Evolutionary conservation across 805 yeast species (phyloP).

Genomic region (Cyberlindnera japonica): DNA sequence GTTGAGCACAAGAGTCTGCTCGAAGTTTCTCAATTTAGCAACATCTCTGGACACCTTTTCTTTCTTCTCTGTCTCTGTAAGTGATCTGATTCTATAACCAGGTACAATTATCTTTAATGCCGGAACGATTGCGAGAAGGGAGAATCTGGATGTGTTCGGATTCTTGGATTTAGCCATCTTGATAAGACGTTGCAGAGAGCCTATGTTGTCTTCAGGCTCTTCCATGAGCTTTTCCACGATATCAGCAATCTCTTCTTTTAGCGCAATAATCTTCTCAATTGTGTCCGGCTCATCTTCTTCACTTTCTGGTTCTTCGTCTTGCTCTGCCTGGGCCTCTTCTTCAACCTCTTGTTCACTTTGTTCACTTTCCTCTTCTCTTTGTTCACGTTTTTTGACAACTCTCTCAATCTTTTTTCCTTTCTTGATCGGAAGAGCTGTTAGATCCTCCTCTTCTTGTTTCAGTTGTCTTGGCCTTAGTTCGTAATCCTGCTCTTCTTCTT

Average conservation of each 20-base stretch:
- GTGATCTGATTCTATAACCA: slow-evolving; percentile 78
- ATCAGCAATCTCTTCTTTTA: slow-evolving; percentile 82
- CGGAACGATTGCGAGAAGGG: slow-evolving; percentile 76
- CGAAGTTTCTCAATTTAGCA: slow-evolving; percentile 71
- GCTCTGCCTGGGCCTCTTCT: slow-evolving; percentile 29
- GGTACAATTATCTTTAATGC: slow-evolving; percentile 86
- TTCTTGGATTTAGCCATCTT: slow-evolving; percentile 68
- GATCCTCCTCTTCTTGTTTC: slow-evolving; percentile 39
- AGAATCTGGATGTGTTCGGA: slow-evolving; percentile 61
- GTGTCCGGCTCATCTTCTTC: slow-evolving; percentile 39
- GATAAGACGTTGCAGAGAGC: slow-evolving; percentile 59
- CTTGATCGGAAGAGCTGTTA: slow-evolving; percentile 80
- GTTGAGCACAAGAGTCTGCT: slow-evolving; percentile 67
- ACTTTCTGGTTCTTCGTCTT: slow-evolving; percentile 24
- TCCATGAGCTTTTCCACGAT: slow-evolving; percentile 75
- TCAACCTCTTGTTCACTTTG: slow-evolving; percentile 26
- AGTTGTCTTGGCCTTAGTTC: slow-evolving; percentile 67
- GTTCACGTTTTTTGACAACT: slow-evolving; percentile 40
- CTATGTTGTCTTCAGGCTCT: slow-evolving; percentile 83
- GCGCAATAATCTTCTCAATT: slow-evolving; percentile 50
- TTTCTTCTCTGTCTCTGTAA: slow-evolving; percentile 73
- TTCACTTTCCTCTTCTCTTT: slow-evolving; percentile 18
- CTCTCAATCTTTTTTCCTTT: slow-evolving; percentile 73
- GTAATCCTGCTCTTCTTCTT: slow-evolving; percentile 75
- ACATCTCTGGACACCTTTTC: slow-evolving; percentile 85